Evolutionary conservation across 495 filamentous ascomycete species (phyloP).

Genomic region (Annulohypoxylon nitens): DNA sequence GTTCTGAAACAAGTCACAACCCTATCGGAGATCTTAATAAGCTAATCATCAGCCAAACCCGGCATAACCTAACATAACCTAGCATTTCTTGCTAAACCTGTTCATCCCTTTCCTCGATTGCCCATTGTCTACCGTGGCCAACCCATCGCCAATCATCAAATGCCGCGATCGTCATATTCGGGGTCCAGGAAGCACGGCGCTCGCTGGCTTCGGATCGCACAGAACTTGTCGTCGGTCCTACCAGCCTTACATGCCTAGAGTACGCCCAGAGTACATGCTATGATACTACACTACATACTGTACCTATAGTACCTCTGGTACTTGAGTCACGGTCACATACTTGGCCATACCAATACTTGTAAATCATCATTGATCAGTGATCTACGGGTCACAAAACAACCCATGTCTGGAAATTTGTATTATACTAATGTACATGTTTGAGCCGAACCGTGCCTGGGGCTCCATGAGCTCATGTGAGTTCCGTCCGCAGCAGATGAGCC

Average conservation of each 20-base stretch:
- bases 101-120: slow-evolving; percentile 42
- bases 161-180: slow-evolving; percentile 44
- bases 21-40: slow-evolving; percentile 49
- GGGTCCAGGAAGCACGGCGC: slow-evolving; percentile 22
- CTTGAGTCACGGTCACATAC: slow-evolving; percentile 1
- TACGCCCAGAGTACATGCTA: background rate
- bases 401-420: slow-evolving; percentile 46
- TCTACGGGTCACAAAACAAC: slow-evolving; percentile 43
- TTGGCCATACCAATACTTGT: background rate
- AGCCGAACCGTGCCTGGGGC: slow-evolving; percentile 22
- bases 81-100: slow-evolving; percentile 36
- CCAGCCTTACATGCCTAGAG: slow-evolving; percentile 33
- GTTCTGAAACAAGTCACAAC: slow-evolving; percentile 47
- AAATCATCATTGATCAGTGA: background rate
- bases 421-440: slow-evolving; percentile 30
- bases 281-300: background rate
- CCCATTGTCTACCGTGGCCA: slow-evolving; percentile 28
- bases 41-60: slow-evolving; percentile 25
- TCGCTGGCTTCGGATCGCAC: slow-evolving; percentile 42
- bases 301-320: no score
- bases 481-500: slow-evolving; percentile 32
- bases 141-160: slow-evolving; percentile 47
- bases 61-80: slow-evolving; percentile 25
- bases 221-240: slow-evolving; percentile 34
- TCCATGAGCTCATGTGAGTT: slow-evolving; percentile 37